Evolutionary conservation across 768 basidiomycete genomes (phyloP).

Genomic region (Agaricus subrufescens): DNA sequence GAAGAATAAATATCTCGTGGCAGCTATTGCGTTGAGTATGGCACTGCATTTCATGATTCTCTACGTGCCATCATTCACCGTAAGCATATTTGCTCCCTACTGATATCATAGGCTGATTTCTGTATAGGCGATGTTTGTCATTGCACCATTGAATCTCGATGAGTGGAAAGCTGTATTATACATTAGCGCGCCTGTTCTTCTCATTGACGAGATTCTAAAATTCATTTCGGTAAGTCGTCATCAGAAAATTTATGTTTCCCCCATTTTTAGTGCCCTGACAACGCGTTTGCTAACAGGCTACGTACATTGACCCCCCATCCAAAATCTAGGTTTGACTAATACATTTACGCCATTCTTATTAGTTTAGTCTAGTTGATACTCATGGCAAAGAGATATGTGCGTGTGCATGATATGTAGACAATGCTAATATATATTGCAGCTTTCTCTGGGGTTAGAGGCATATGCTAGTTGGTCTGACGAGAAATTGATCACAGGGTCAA

Average conservation of each 20-base stretch:
- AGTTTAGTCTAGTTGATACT: not conserved
- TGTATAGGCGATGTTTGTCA: constrained; percentile 75
- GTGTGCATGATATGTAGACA: not conserved
- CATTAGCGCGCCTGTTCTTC: constrained; percentile 82
- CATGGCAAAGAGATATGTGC: not conserved
- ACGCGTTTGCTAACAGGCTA: constrained; percentile 33
- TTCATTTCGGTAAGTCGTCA: constrained; percentile 57
- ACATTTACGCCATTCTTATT: not conserved
- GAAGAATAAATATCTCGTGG: constrained; percentile 93
- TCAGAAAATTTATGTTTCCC: not conserved
- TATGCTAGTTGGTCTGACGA: too few species aligned
- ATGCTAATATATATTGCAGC: not conserved
- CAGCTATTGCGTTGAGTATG: constrained; percentile 88
- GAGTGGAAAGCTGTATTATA: constrained; percentile 95
- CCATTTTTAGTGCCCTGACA: not conserved
- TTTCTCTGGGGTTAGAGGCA: not conserved
- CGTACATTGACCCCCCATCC: constrained; percentile 52
- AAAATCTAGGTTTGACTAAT: constrained; percentile 45
- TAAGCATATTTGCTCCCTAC: constrained; percentile 31
- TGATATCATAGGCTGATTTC: constrained; percentile 3
- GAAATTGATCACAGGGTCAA: too few species aligned
- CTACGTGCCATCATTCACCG: constrained; percentile 96
- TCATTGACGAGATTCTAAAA: constrained; percentile 91
- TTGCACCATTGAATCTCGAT: constrained; percentile 87
- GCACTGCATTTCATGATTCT: constrained; percentile 89